These are phyloP conservation scores for Baorangia bicolor DNA, from an alignment of 768 basidiomycete species.

Conservation along the genomic window DNA sequence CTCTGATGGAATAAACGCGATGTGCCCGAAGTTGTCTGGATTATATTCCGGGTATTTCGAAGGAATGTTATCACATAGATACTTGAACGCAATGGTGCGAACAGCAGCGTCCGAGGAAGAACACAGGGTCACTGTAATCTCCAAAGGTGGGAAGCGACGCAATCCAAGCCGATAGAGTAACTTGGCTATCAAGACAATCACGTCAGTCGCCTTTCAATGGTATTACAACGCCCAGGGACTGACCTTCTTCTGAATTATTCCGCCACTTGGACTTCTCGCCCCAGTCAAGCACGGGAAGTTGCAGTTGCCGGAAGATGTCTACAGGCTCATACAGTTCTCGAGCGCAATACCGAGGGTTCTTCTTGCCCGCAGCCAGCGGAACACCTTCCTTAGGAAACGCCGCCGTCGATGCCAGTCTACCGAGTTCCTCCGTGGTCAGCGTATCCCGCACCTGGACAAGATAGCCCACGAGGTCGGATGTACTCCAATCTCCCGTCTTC, in stretches of 20 bases:
- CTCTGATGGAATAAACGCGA: constrained; percentile 79
- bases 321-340: constrained; percentile 83
- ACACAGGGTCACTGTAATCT: constrained; percentile 66
- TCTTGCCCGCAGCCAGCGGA: constrained; percentile 28
- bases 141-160: constrained; percentile 64
- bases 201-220: neutral
- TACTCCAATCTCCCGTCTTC: constrained; percentile 88
- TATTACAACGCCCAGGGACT: constrained; percentile 3
- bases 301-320: constrained; percentile 66
- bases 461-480: constrained; percentile 82
- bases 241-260: constrained; percentile 83
- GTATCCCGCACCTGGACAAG: constrained; percentile 76
- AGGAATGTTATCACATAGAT: constrained; percentile 73
- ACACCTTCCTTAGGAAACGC: constrained; percentile 69
- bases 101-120: constrained; percentile 50
- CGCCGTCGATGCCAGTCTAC: constrained; percentile 57
- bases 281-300: constrained; percentile 88
- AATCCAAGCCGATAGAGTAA: constrained; percentile 74
- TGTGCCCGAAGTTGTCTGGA: constrained; percentile 49
- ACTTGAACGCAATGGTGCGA: constrained; percentile 68
- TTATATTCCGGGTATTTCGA: constrained; percentile 61
- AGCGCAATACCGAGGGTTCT: constrained; percentile 55
- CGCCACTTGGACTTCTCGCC: constrained; percentile 77
- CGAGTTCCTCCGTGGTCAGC: constrained; percentile 55
- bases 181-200: constrained; percentile 52